Percentiles rank a stretch among this genome's conserved stretches.
These are phyloP conservation scores for Pestalotiopsis fici DNA, from an alignment of 2,329 filamentous ascomycete species.

Conservation along the genomic window DNA sequence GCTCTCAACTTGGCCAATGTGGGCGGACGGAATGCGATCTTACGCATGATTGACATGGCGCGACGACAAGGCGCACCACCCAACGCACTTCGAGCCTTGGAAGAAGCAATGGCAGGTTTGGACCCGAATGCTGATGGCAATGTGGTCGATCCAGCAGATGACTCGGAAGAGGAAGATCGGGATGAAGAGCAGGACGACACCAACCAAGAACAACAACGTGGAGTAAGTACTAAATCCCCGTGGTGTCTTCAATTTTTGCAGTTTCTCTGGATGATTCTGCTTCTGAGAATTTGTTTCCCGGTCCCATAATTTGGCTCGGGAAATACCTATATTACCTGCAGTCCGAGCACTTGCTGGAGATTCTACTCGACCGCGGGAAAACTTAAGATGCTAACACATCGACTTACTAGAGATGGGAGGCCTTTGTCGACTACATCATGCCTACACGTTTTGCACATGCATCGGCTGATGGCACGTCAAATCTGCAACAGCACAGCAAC, in stretches of 20 bases:
- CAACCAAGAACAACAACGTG: conserved; percentile 1
- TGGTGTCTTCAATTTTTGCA: no score
- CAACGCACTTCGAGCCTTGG: conserved; percentile 18
- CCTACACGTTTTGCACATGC: background rate
- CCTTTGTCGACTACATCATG: conserved; percentile 13
- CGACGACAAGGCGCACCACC: conserved; percentile 19
- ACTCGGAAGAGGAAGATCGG: conserved; percentile 6
- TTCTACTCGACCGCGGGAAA: no score
- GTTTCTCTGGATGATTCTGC: no score
- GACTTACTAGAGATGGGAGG: no score
- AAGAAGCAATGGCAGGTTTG: conserved; percentile 17
- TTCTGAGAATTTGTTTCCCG: no score
- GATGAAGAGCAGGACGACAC: background rate
- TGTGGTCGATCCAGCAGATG: background rate
- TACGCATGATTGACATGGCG: conserved; percentile 19
- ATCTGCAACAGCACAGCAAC: background rate
- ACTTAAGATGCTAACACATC: no score
- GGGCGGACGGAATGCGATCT: conserved; percentile 7
- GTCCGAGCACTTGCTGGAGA: no score
- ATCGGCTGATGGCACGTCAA: background rate
- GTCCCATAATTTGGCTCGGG: no score
- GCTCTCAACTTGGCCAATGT: conserved; percentile 10
- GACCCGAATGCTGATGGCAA: conserved; percentile 12
- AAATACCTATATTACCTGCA: no score
- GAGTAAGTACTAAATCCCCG: no score